Conservation (phyloP, 2,329 filamentous ascomycete genomes). For the Talaromyces amestolkiae region DNA sequence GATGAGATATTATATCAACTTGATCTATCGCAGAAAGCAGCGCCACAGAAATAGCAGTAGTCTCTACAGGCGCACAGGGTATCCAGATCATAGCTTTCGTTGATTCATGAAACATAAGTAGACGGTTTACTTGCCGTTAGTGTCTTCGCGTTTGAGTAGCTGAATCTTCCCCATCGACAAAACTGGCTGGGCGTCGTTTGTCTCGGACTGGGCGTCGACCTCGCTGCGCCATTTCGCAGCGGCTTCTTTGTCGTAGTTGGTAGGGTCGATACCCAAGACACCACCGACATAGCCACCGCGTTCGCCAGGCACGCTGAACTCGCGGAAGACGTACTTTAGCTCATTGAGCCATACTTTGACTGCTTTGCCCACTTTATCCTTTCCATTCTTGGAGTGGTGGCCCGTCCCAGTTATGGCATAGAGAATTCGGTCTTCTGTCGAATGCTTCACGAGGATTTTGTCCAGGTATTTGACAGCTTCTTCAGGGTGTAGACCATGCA, state of each 20-base stretch:
- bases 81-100: slow-evolving; percentile 22
- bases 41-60: slow-evolving; percentile 19
- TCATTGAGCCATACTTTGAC: slow-evolving; percentile 88
- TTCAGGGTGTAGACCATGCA: slow-evolving; percentile 97
- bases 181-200: slow-evolving; percentile 26
- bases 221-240: slow-evolving; percentile 26
- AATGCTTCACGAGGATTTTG: slow-evolving; percentile 80
- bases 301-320: slow-evolving; percentile 96
- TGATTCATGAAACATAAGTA: slow-evolving; percentile 7
- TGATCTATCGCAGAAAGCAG: slow-evolving; percentile 14
- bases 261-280: slow-evolving; percentile 63
- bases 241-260: slow-evolving; percentile 53
- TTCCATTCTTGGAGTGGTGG: slow-evolving; percentile 97
- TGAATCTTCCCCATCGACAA: slow-evolving; percentile 46
- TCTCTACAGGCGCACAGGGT: slow-evolving; percentile 16
- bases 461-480: slow-evolving; percentile 95
- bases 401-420: slow-evolving; percentile 97
- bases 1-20: slow-evolving; percentile 17
- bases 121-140: slow-evolving; percentile 19
- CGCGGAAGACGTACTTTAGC: slow-evolving; percentile 91
- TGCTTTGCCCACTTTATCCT: slow-evolving; percentile 96
- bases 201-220: slow-evolving; percentile 26
- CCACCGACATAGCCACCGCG: slow-evolving; percentile 71
- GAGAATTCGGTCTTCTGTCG: slow-evolving; percentile 66
- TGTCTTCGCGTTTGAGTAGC: slow-evolving; percentile 46